Base-by-base conservation (phyloP, 768 basidiomycete genomes). In the Tephrocybe sp. region DNA sequence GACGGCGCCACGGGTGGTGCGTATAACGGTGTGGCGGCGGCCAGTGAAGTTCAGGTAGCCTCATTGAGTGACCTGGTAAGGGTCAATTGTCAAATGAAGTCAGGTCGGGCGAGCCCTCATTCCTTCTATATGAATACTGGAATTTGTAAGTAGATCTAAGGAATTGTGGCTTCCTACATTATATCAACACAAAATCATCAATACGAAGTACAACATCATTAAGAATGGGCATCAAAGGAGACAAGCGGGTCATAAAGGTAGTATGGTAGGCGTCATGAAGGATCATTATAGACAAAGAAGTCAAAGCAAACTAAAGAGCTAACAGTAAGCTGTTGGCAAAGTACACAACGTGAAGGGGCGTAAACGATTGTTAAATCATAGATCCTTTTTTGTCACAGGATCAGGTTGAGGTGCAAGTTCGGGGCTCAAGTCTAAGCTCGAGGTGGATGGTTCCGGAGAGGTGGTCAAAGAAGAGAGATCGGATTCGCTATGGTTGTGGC, bases 401-500 rank as follows among this genome's bases (percentile, higher is more conserved):
- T 55, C 55, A 32, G 45, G 45, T 11, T 48, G 54, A 30, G 45
- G 54, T 2, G 10, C 11, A 6, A 57, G 20, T 36, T 57, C 48
- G 7, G 57, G 55, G 23, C 55, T 57, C 8, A 58, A 38, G 10
- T 55, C 55, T 33, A 55, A 26, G n/a, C 45, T 33, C 14, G 34
- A 36, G 21, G 43, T 54, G 15, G 54, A 48, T 21, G 33, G 30
- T 12, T 44, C 28, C 3, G 57, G 57, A 3, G 57, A 58, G n/a
- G 36, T 30, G 14, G 45, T 51, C 34, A 57, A 38, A 7, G 54
- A 56, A 7, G 60, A 52, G 21, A 49, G 47, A 28, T 58, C 57
- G 17, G 51, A 58, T 12, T 56, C 59, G 40, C 57, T 58, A 20
- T 46, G 52, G 11, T 45, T 50, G 25, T 28, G 55, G 26, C 52